phyloP scores from a whole-genome alignment of 2,329 filamentous ascomycete species.

The Cladosporium cucumerinum region DNA sequence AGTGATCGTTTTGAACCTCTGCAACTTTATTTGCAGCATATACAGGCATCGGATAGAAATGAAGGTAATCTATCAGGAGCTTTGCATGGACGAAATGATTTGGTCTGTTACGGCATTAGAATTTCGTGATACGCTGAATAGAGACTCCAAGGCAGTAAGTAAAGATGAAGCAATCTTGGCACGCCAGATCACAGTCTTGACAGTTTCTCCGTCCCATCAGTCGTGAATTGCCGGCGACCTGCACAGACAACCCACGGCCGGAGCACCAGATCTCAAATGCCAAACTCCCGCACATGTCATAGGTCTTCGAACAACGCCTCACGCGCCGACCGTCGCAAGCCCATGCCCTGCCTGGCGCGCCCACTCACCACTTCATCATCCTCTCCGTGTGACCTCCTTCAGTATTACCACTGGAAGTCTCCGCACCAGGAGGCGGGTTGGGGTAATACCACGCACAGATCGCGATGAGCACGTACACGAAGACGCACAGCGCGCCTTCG shows the following conservation, averaged over 20 bases:
- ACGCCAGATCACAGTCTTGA: neutral
- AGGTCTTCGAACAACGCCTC: neutral
- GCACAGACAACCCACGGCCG: neutral
- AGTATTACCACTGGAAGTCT: constrained; percentile 16
- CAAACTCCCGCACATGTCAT: neutral
- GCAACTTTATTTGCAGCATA: too few species aligned
- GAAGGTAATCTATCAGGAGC: too few species aligned
- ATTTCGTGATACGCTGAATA: neutral
- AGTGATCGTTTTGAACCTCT: too few species aligned
- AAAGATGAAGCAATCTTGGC: neutral
- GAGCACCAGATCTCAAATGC: neutral
- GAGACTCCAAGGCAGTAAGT: neutral
- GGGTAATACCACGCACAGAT: constrained; percentile 62
- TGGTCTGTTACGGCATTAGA: neutral
- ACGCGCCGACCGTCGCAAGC: neutral
- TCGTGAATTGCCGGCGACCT: neutral
- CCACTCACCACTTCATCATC: constrained; percentile 5
- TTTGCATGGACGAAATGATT: neutral
- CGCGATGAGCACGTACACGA: constrained; percentile 63
- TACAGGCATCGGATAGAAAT: too few species aligned
- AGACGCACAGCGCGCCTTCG: constrained; percentile 76
- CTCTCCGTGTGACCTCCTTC: neutral
- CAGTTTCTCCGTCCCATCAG: neutral
- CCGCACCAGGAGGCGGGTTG: constrained; percentile 37
- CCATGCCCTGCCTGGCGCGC: neutral